Evolutionary conservation across 75 land plant species (phyloP).

Genomic region (Larix kaempferi): DNA sequence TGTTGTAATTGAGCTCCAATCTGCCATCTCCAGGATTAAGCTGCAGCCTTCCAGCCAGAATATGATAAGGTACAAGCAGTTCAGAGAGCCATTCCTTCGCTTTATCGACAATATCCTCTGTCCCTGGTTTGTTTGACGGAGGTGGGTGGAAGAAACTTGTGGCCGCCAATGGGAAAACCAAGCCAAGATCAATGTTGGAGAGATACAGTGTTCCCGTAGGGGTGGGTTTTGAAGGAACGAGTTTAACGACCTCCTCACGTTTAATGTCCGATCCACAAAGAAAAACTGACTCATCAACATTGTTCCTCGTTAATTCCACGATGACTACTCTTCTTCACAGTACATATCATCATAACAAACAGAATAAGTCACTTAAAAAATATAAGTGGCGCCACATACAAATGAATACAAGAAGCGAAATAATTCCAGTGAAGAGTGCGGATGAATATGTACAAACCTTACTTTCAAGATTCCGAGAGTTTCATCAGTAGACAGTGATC

Average conservation of each 20-base stretch:
- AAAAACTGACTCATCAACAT: too few relatives aligned
- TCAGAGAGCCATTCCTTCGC: slow-evolving; percentile 23
- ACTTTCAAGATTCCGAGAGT: too few relatives aligned
- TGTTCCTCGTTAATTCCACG: too few relatives aligned
- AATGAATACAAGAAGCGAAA: too few relatives aligned
- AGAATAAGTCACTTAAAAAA: too few relatives aligned
- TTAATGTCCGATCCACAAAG: not conserved
- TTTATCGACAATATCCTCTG: slow-evolving; percentile 18
- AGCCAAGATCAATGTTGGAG: slow-evolving; percentile 41
- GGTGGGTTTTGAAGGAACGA: not conserved
- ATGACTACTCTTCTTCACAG: not conserved
- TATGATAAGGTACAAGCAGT: slow-evolving; percentile 31
- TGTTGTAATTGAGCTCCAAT: slow-evolving; percentile 43
- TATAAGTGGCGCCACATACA: too few relatives aligned
- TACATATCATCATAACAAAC: not conserved
- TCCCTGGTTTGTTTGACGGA: not conserved
- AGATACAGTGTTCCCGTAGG: slow-evolving; percentile 19
- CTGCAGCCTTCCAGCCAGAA: slow-evolving; percentile 39
- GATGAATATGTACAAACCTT: too few relatives aligned
- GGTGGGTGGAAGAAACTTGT: slow-evolving; percentile 24
- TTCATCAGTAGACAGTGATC: too few relatives aligned
- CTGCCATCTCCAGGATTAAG: slow-evolving; percentile 17
- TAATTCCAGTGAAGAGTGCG: too few relatives aligned
- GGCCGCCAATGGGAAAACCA: slow-evolving; percentile 39
- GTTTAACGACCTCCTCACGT: not conserved